phyloP scores from a whole-genome alignment of 441 rosid species.

The Pelargonium fulgidum region DNA sequence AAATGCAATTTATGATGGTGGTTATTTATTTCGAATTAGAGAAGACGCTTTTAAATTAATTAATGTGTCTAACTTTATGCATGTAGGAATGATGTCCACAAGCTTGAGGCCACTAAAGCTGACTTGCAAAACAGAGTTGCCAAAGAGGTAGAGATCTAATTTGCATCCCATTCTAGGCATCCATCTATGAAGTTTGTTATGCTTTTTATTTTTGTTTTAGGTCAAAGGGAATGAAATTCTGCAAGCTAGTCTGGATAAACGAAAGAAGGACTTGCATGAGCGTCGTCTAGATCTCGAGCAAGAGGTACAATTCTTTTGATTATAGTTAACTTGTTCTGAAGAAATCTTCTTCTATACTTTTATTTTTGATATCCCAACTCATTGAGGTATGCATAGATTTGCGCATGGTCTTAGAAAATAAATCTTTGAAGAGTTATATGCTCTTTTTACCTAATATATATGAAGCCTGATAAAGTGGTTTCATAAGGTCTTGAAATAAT shows the following conservation, averaged over 20 bases:
- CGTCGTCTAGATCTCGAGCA: slow-evolving; percentile 70
- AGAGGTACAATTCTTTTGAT: slow-evolving; percentile 49
- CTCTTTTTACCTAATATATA: too few relatives aligned
- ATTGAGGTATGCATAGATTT: too few relatives aligned
- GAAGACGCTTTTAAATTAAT: not conserved
- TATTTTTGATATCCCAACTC: slow-evolving; percentile 4
- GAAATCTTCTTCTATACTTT: slow-evolving; percentile 4
- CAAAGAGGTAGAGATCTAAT: slow-evolving; percentile 51
- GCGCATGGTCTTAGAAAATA: too few relatives aligned
- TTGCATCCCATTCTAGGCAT: slow-evolving; percentile 16
- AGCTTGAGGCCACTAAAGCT: slow-evolving; percentile 57
- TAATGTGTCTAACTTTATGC: slow-evolving; percentile 22
- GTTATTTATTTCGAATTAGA: not conserved
- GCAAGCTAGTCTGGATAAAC: slow-evolving; percentile 51
- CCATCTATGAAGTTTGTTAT: slow-evolving; percentile 10
- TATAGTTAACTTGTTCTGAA: not conserved
- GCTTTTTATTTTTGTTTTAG: slow-evolving; percentile 30
- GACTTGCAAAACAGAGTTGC: slow-evolving; percentile 57
- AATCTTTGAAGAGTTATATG: too few relatives aligned
- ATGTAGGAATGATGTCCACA: slow-evolving; percentile 58
- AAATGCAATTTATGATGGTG: not conserved
- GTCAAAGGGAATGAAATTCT: slow-evolving; percentile 54
- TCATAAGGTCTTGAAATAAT: not conserved
- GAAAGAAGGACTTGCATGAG: slow-evolving; percentile 57
- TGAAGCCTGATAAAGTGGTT: too few relatives aligned